These are phyloP conservation scores for Paraconiothyrium sp. DNA, from an alignment of 2,329 filamentous ascomycete species.

Conservation along the genomic window DNA sequence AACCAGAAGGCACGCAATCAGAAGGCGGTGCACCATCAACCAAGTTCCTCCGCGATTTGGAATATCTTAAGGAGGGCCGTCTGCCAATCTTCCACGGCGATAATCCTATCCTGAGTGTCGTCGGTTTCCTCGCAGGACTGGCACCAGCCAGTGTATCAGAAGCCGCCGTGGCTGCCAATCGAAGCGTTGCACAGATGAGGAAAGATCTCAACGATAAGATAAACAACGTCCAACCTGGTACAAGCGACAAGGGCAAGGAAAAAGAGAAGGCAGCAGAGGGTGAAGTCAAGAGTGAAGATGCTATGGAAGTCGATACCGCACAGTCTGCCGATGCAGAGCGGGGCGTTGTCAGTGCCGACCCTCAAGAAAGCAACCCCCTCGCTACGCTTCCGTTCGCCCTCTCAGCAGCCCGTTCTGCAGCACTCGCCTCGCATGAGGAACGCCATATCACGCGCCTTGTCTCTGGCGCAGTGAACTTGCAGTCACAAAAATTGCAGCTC, in stretches of 20 bases:
- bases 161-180: constrained; percentile 77
- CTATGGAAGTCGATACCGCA: constrained; percentile 67
- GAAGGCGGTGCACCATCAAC: constrained; percentile 56
- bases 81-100: constrained; percentile 92
- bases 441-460: constrained; percentile 95
- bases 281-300: constrained; percentile 63
- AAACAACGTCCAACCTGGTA: constrained; percentile 64
- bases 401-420: constrained; percentile 84
- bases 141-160: constrained; percentile 91
- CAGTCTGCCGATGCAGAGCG: constrained; percentile 54
- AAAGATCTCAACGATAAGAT: constrained; percentile 81
- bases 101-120: constrained; percentile 95
- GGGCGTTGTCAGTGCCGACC: constrained; percentile 23
- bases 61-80: constrained; percentile 75
- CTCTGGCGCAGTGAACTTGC: constrained; percentile 89
- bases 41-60: constrained; percentile 60
- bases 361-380: constrained; percentile 52
- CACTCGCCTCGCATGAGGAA: constrained; percentile 93
- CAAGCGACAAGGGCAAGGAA: constrained; percentile 64
- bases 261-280: constrained; percentile 62
- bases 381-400: constrained; percentile 86
- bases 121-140: constrained; percentile 90
- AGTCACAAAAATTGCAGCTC: constrained; percentile 93
- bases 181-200: constrained; percentile 86
- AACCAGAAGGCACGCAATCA: constrained; percentile 72